Percentiles rank a stretch among this genome's conserved stretches.
phyloP scores from a whole-genome alignment of 2,329 filamentous ascomycete species.

The Penicillium sclerotiorum region DNA sequence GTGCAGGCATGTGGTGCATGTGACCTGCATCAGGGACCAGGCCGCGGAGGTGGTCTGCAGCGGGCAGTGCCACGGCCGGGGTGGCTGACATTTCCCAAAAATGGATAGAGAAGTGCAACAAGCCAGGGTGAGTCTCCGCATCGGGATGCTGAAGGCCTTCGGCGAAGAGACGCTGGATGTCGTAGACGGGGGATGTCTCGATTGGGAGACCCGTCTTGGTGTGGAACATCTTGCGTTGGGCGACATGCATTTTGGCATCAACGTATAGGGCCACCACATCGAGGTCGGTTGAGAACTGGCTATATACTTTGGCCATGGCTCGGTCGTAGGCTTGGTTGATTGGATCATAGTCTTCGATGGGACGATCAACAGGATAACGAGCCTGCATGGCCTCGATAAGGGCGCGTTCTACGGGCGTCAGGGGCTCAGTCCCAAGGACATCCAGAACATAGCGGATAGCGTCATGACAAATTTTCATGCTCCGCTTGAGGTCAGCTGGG shows the following conservation, averaged over 20 bases:
- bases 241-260: slow-evolving; percentile 65
- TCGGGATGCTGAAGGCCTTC: slow-evolving; percentile 53
- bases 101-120: slow-evolving; percentile 74
- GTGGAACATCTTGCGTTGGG: slow-evolving; percentile 65
- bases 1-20: slow-evolving; percentile 73
- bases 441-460: not conserved
- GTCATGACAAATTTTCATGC: not conserved
- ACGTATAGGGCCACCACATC: slow-evolving; percentile 64
- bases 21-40: slow-evolving; percentile 70
- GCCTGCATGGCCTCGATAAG: slow-evolving; percentile 5
- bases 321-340: not conserved
- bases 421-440: slow-evolving; percentile 15
- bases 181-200: slow-evolving; percentile 54
- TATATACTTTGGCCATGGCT: not conserved
- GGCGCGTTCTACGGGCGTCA: slow-evolving; percentile 9
- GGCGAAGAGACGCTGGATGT: slow-evolving; percentile 61
- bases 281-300: slow-evolving; percentile 48
- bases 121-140: slow-evolving; percentile 62
- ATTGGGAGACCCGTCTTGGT: slow-evolving; percentile 47
- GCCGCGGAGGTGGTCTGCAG: slow-evolving; percentile 62
- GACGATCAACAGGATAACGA: slow-evolving; percentile 3
- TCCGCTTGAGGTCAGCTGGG: not conserved
- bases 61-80: slow-evolving; percentile 62
- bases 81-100: slow-evolving; percentile 72
- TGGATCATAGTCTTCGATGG: not conserved